phyloP scores from a whole-genome alignment of 2,329 filamentous ascomycete genomes.

The Aureobasidium sp. region DNA sequence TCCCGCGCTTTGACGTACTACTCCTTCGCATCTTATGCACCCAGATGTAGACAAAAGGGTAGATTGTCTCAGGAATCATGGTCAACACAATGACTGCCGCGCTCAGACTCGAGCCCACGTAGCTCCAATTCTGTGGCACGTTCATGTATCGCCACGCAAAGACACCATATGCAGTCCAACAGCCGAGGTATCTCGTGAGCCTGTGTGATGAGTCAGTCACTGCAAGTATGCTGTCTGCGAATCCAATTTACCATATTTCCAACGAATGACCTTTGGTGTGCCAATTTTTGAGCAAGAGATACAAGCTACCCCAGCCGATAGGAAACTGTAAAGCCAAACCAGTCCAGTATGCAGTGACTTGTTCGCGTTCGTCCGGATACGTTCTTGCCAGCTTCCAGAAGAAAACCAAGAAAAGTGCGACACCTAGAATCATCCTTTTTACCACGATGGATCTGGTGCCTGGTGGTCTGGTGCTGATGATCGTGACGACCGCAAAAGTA shows the following conservation, averaged over 20 bases:
- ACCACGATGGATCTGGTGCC: slow-evolving; percentile 23
- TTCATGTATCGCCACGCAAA: slow-evolving; percentile 37
- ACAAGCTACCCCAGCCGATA: slow-evolving; percentile 33
- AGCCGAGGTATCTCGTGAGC: slow-evolving; percentile 35
- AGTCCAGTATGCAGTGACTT: slow-evolving; percentile 36
- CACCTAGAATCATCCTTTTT: slow-evolving; percentile 25
- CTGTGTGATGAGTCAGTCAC: too few relatives aligned
- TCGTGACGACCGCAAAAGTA: slow-evolving; percentile 30
- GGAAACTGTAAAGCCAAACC: slow-evolving; percentile 33
- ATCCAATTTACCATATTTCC: slow-evolving; percentile 33
- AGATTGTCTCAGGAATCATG: slow-evolving; percentile 34
- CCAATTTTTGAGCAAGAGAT: slow-evolving; percentile 26
- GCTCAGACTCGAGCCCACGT: slow-evolving; percentile 32
- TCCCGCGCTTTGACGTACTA: not conserved
- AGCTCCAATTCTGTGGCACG: slow-evolving; percentile 34
- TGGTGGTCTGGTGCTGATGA: slow-evolving; percentile 27
- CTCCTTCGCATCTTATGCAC: slow-evolving; percentile 18
- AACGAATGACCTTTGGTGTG: slow-evolving; percentile 34
- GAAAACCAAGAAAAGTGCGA: slow-evolving; percentile 26
- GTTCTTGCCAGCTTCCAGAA: slow-evolving; percentile 25
- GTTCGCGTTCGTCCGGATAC: slow-evolving; percentile 35
- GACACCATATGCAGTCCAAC: slow-evolving; percentile 33
- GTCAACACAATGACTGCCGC: slow-evolving; percentile 31
- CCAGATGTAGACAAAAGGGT: slow-evolving; percentile 35
- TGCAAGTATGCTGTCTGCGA: too few relatives aligned